Conservation (phyloP, 257 asterid genomes). For the Striga asiatica region DNA sequence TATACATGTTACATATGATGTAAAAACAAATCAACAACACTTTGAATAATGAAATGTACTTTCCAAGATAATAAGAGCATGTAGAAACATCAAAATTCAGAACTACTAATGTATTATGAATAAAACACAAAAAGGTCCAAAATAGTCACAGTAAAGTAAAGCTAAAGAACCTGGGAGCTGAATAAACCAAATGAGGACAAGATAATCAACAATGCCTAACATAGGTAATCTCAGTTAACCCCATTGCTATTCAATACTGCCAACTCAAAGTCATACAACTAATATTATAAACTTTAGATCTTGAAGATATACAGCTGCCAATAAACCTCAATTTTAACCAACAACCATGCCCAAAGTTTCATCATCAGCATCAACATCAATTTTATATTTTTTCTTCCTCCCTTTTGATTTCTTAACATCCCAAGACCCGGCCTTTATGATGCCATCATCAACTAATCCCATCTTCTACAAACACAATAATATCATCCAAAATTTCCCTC, state of each 20-base stretch:
- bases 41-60: neutral
- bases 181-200: neutral
- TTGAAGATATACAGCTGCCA: constrained; percentile 84
- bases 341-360: constrained; percentile 36
- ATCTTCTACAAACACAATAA: constrained; percentile 36
- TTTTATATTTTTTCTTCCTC: constrained; percentile 25
- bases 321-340: constrained; percentile 67
- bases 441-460: constrained; percentile 54
- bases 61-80: too few relatives aligned
- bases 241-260: neutral
- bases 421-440: constrained; percentile 44
- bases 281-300: constrained; percentile 87
- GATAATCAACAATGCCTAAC: neutral
- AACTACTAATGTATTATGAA: neutral
- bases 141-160: too few relatives aligned
- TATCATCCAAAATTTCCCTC: constrained; percentile 32
- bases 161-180: too few relatives aligned
- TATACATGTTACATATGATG: neutral
- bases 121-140: too few relatives aligned
- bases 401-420: constrained; percentile 37
- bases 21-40: neutral
- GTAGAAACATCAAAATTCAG: neutral
- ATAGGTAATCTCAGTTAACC: neutral
- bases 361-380: constrained; percentile 23
- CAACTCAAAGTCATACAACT: neutral